Base-by-base conservation (phyloP, 495 filamentous ascomycete species). In the Sabuloglossum arenarium region DNA sequence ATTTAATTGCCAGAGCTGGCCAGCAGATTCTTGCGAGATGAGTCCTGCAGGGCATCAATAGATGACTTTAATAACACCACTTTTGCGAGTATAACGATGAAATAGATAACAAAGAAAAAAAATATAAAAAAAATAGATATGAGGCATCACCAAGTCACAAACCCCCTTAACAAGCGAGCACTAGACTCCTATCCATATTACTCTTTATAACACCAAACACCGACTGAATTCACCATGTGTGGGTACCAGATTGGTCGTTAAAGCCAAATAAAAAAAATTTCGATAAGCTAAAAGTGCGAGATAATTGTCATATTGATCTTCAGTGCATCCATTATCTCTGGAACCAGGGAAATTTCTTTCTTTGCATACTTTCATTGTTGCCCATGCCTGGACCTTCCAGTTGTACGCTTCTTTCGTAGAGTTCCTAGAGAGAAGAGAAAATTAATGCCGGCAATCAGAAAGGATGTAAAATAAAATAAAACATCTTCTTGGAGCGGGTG, bases 261-360 rank as follows among this genome's bases (percentile, higher is more conserved):
- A n/a, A 43, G 39, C n/a, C 3, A 21, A 43, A 16, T 10, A 21
- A 43, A 43, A 37, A 21, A 5, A 12, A 23, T 43, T 21, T 43
- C 16, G 19, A 12, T 3, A n/a, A 43, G 16, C 39, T n/a, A 23
- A 43, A n/a, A 21, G 3, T 51, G 47, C 47, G 28, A 14, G 47
- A 19, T 19, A 30, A 51, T 21, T 9, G 45, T 47, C 24, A 19
- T 27, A 4, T 28, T 51, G 6, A 14, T 29, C 24, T 30, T 19
- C 30, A 27, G 6, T 30, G 16, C 2, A 55, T 21, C 21, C 28
- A 32, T 39, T 59, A 64, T 57, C 72, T 76, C 60, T 65, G 65
- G 66, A 79, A 71, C 76, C 76, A 79, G 6, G 75, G 71, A 58
- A 78, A 78, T 58, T 77, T 77, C 67, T 78, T 78, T 63, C 77